Evolutionary conservation across 2,329 filamentous ascomycete species (phyloP), one percentile per base, ranked within the genome.

Genomic region (Decorospora gaudefroyi): DNA sequence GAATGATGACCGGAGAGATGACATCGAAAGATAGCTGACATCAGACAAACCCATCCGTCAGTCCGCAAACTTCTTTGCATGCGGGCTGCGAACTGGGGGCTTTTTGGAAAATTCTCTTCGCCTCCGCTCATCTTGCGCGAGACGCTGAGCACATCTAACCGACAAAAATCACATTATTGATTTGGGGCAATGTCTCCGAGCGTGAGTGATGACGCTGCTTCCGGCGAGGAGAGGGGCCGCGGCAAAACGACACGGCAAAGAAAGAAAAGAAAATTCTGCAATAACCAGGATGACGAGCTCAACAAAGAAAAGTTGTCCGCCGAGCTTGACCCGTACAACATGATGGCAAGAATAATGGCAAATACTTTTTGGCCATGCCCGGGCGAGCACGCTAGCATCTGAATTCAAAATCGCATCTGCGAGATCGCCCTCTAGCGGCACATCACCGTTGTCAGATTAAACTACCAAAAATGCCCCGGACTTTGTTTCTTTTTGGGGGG

Each of bases 341-440:
- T n/a, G n/a, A n/a, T n/a, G n/a, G n/a, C n/a, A 35, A 35, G n/a
- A 26, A 9, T 13, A 17, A 35, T 23, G 6, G 21, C 21, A 10
- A 23, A 23, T 23, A n/a, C n/a, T n/a, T n/a, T n/a, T n/a, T n/a
- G n/a, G n/a, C n/a, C n/a, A n/a, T n/a, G n/a, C n/a, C n/a, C n/a
- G n/a, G 42, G 22, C 42, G 21, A 35, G 22, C 19, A 49, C 49
- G 51, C 54, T 63, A 62, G 50, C 43, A 61, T 59, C 51, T 58
- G 23, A 41, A n/a, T n/a, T n/a, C 33, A 30, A 31, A 38, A 47
- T 21, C 29, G 17, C 48, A 53, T 51, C 53, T 60, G 55, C 57
- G 46, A 59, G 61, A 64, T 64, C 48, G 45, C 33, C 44, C 32
- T 32, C 27, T 64, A 64, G 61, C 57, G 58, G 57, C 52, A 40